Conservation (phyloP, 2,329 filamentous ascomycete genomes). For the Mycosphaerella sp. region DNA sequence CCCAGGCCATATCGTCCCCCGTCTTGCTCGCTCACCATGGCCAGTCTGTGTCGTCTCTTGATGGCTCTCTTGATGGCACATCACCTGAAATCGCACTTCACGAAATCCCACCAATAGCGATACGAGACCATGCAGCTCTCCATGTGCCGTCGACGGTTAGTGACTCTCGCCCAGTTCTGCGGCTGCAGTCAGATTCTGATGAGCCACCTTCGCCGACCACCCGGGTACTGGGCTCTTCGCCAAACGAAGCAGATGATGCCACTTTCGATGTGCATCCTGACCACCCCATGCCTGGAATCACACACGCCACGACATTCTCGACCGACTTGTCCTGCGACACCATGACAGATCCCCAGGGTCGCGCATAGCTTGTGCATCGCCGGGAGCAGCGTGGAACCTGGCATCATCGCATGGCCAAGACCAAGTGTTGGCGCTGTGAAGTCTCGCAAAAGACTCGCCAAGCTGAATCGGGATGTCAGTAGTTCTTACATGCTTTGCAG, state of each 20-base stretch:
- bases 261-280: background rate
- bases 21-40: background rate
- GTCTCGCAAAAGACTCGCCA: conserved; percentile 8
- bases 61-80: conserved; percentile 13
- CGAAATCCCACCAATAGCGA: conserved; percentile 1
- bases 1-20: conserved; percentile 1
- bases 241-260: background rate
- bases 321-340: background rate
- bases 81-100: conserved; percentile 1
- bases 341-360: conserved; percentile 7
- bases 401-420: conserved; percentile 25
- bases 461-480: conserved; percentile 12
- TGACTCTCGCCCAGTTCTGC: too few relatives aligned
- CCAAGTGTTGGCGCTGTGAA: conserved; percentile 28
- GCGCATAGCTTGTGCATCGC: conserved; percentile 21
- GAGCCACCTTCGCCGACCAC: background rate
- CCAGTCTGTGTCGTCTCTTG: conserved; percentile 3
- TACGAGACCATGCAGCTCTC: conserved; percentile 4
- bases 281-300: background rate
- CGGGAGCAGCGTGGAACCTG: conserved; percentile 24
- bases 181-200: background rate
- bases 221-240: background rate
- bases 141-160: background rate
- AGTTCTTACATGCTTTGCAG: conserved; percentile 14
- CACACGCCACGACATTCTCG: background rate